Evolutionary conservation across 495 filamentous ascomycete species (phyloP).

Genomic region (Trichoderma gamsii): DNA sequence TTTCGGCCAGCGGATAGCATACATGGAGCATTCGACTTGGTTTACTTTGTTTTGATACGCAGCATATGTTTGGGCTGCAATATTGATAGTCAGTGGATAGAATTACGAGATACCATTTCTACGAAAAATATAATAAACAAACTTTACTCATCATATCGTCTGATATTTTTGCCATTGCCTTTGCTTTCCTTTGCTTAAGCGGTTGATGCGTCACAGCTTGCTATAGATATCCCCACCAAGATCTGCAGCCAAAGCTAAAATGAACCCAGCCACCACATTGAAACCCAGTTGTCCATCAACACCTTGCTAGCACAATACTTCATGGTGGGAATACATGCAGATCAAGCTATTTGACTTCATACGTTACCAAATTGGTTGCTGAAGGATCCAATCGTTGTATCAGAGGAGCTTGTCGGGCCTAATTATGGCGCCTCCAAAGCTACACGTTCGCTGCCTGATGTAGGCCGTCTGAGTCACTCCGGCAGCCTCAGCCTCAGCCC

Average conservation of each 20-base stretch:
- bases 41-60: background rate
- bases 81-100: no score
- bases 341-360: no score
- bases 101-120: background rate
- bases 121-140: background rate
- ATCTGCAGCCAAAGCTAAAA: no score
- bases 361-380: no score
- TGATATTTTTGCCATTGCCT: background rate
- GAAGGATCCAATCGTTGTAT: no score
- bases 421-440: background rate
- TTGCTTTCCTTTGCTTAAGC: background rate
- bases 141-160: background rate
- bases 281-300: no score
- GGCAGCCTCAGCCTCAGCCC: background rate
- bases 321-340: no score
- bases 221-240: no score
- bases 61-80: background rate
- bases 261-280: no score
- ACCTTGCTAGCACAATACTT: no score
- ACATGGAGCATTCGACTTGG: background rate
- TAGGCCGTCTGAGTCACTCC: constrained; percentile 4
- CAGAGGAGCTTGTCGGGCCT: no score
- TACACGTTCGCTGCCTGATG: background rate
- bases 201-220: no score
- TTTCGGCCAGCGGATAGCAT: background rate